Evolutionary conservation across 148 eudicot genomes (phyloP).

Genomic region (Fagopyrum homotropicum): DNA sequence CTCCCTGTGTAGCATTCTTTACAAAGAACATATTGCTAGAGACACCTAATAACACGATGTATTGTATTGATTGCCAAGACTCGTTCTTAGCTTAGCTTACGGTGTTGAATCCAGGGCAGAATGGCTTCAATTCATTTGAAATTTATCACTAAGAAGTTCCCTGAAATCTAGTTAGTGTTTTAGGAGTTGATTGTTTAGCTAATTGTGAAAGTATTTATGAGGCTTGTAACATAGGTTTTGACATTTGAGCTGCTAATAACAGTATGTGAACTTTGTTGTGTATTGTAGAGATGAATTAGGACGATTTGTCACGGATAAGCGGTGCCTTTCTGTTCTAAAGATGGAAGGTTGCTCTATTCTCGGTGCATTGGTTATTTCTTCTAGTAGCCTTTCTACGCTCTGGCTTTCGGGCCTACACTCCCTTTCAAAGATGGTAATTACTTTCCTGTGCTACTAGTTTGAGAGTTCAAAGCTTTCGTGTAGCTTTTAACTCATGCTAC

Average conservation of each 20-base stretch:
- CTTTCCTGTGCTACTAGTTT: slow-evolving; percentile 5
- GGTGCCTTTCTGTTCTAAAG: slow-evolving; percentile 68
- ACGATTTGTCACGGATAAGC: slow-evolving; percentile 80
- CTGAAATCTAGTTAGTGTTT: not conserved
- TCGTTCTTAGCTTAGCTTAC: no score
- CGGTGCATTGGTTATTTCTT: slow-evolving; percentile 54
- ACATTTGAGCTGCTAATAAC: not conserved
- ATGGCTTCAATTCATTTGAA: no score
- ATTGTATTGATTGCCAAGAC: no score
- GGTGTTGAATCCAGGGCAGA: no score
- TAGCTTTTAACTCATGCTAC: not conserved
- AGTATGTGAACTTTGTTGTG: not conserved
- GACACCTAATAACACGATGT: no score
- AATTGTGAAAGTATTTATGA: not conserved
- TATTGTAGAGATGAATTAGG: slow-evolving; percentile 78
- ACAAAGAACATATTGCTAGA: not conserved
- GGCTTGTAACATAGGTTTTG: not conserved
- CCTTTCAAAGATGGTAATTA: slow-evolving; percentile 71
- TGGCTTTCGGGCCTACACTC: slow-evolving; percentile 94
- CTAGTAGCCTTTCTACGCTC: slow-evolving; percentile 62
- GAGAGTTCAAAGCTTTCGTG: not conserved
- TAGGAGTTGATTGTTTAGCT: not conserved
- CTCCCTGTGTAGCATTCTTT: not conserved
- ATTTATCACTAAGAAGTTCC: no score
- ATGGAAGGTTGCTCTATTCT: slow-evolving; percentile 85